These are phyloP conservation scores for Cladosporium austrohemisphaericum DNA, from an alignment of 2,329 filamentous ascomycete species.

Conservation along the genomic window DNA sequence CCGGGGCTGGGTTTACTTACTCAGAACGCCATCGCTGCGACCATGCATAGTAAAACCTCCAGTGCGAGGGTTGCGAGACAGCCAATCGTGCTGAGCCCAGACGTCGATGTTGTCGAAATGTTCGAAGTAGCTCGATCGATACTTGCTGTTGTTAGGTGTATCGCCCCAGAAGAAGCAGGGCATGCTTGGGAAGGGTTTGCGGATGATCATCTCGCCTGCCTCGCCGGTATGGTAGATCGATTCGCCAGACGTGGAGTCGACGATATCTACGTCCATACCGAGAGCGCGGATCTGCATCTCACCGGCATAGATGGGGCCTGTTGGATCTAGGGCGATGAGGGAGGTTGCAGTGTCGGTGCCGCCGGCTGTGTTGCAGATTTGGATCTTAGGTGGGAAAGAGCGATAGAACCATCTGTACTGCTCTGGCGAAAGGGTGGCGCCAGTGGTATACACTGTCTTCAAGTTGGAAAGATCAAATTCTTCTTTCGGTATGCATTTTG, in stretches of 20 bases:
- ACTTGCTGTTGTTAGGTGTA: constrained; percentile 34
- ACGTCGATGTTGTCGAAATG: constrained; percentile 38
- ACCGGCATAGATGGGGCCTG: constrained; percentile 41
- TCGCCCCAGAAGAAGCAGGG: constrained; percentile 47
- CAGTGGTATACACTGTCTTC: constrained; percentile 45
- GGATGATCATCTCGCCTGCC: constrained; percentile 46
- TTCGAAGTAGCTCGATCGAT: constrained; percentile 46
- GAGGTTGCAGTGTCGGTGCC: constrained; percentile 48
- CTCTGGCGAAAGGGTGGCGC: constrained; percentile 41
- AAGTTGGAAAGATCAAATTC: constrained; percentile 39
- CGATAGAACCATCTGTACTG: constrained; percentile 47
- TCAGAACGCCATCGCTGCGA: constrained; percentile 46
- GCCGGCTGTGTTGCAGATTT: constrained; percentile 43
- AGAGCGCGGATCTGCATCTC: constrained; percentile 46
- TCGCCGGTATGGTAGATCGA: constrained; percentile 34
- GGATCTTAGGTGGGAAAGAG: constrained; percentile 37
- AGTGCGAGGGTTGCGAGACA: constrained; percentile 41
- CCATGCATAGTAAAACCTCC: constrained; percentile 43
- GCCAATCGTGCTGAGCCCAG: constrained; percentile 48
- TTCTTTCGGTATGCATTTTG: constrained; percentile 34
- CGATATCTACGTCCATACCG: constrained; percentile 47
- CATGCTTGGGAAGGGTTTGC: constrained; percentile 46
- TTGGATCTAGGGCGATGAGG: constrained; percentile 42
- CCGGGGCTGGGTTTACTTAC: no score
- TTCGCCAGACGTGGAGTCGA: constrained; percentile 37